Base-by-base conservation (phyloP, 2,329 filamentous ascomycete species). In the Didymella lethalis region DNA sequence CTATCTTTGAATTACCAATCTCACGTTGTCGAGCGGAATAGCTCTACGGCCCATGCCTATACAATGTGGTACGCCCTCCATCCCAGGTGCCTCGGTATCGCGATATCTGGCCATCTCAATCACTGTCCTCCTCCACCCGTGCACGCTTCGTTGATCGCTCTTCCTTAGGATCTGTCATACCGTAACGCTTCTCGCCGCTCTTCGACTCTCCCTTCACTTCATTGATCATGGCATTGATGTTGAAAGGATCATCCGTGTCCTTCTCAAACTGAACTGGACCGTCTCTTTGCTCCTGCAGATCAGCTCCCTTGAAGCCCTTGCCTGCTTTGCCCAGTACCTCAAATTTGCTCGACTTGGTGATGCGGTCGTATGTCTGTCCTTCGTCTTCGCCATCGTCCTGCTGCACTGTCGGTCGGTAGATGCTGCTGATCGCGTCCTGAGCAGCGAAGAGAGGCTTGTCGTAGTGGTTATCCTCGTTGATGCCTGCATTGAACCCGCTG, bases 381-480 rank as follows among this genome's bases (percentile, higher is more conserved):
- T 90, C 92, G 48, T 92, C 92, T 56, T 90, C 90, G 18, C 91
- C 90, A 16, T 88, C 89, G 44, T 89, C 86, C 56, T 89, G 88
- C 43, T 84, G 83, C 25, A 90, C 86, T 23, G 86, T 86, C 1
- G 94, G 92, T 32, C 93, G 86, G 78, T 99, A 99, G 66, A 99
- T 98, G 76, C 89, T 94, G 80, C 87, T 95, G 70, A 97, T 92
- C 8, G 92, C 94, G 74, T 98, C 94, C 75, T 97, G 93, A 14
- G 95, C 94, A 0, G 93, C 93, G 75, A 99, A 99, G 7, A 99
- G 82, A 20, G 95, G 95, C 79, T 98, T 98, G 77, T 98, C 95
- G 80, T 98, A 99, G 0, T 89, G 88, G 73, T 99, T 95, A 77
- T 99, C 95, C 77, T 99, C 95, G 77, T 99, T 99, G 84, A 97